Evolutionary conservation across 495 filamentous ascomycete genomes (phyloP), one percentile per base, ranked within the genome.

Genomic region (Achaetomiella virescens): DNA sequence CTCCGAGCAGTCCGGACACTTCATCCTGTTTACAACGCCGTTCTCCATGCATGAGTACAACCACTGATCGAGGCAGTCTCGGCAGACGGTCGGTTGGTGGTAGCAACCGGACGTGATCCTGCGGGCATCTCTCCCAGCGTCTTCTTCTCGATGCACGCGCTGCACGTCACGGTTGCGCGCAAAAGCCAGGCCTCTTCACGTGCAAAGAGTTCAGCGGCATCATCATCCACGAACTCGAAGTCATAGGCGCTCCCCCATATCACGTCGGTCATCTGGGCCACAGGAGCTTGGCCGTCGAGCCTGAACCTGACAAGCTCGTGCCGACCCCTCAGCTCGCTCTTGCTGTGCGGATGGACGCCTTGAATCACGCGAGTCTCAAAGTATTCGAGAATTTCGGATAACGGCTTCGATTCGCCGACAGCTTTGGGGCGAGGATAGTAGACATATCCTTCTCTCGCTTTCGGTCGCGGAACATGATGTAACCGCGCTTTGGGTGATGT

Each of bases 1-100:
- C 46, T 69, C 64, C 3, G 66, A 57, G 47, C 73, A 78, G 42
- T 72, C 69, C 1, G 72, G 72, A 29, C 75, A 78, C 33, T 60
- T 68, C 2, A 75, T 46, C 17, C 56, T 65, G 40, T 71, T 64
- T 64, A 71, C 73, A 0, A 55, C 59, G 15, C 60, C 59, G 2
- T 49, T 55, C 14, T 73, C 67, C 25, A 73, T 52, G 24, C 66
- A 61, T 2, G 66, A 64, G 11, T 47, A 29, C 29, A 78, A 69
- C 66, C 68, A 74, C 18, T 66, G 48, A 31, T 59, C 49, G 22
- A 74, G 44, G 15, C 75, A 78, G 2, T 60, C 60, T 20, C 66
- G 66, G 57, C 75, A 78, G n/a, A 64, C 60, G 0, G 52, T 54
- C 4, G 64, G 45, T n/a, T 64, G 50, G 43, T 75, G 70, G n/a